Percentiles rank a stretch among this genome's conserved stretches.
Evolutionary conservation across 768 basidiomycete genomes (phyloP).

Genomic region (Amanita muscaria): DNA sequence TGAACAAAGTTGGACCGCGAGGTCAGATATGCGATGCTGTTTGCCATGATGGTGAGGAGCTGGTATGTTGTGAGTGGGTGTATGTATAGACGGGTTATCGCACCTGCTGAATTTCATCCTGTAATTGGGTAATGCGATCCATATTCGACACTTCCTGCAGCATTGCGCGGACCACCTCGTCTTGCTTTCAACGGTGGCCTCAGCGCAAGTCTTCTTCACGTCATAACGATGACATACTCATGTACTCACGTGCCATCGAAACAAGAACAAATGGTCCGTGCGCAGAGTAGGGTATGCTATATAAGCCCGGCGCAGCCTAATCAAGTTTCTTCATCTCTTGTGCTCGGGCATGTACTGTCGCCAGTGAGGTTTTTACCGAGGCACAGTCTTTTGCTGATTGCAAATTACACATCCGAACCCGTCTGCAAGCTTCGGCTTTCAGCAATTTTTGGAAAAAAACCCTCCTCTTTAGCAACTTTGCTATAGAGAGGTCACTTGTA

Average conservation of each 20-base stretch:
- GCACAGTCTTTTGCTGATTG: slow-evolving; percentile 94
- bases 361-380: slow-evolving; percentile 95
- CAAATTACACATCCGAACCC: slow-evolving; percentile 96
- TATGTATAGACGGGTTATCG: slow-evolving; percentile 10
- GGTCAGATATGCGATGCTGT: slow-evolving; percentile 72
- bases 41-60: slow-evolving; percentile 86
- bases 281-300: slow-evolving; percentile 33
- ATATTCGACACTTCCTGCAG: slow-evolving; percentile 89
- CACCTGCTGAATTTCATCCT: slow-evolving; percentile 89
- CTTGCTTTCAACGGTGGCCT: background rate
- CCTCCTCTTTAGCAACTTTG: slow-evolving; percentile 10
- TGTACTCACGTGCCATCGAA: no score
- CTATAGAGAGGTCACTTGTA: no score
- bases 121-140: slow-evolving; percentile 93
- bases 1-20: slow-evolving; percentile 69
- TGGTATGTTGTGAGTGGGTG: slow-evolving; percentile 20
- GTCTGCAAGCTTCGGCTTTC: slow-evolving; percentile 81
- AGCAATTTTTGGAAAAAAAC: slow-evolving; percentile 82
- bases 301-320: slow-evolving; percentile 24
- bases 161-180: slow-evolving; percentile 58
- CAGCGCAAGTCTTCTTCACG: no score
- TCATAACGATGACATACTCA: no score
- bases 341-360: slow-evolving; percentile 94
- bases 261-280: slow-evolving; percentile 40
- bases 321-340: slow-evolving; percentile 55